Evolutionary conservation across 2,329 filamentous ascomycete genomes (phyloP), one percentile per base, ranked within the genome.

Genomic region (Ciborinia camelliae): DNA sequence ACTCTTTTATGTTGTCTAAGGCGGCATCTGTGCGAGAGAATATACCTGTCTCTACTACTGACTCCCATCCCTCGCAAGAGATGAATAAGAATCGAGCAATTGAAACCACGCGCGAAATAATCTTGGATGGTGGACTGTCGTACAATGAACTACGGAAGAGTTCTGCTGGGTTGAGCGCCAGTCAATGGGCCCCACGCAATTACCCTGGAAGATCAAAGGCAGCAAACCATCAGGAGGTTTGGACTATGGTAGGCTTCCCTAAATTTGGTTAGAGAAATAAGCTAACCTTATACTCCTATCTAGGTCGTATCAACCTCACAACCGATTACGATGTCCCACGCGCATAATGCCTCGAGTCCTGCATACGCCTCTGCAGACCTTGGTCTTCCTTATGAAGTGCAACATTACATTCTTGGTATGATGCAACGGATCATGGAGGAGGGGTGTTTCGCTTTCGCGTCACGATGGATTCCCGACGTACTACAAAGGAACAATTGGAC

Each of bases 311-410:
- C 60, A 55, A 64, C 26, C 35, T 53, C 23, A 30, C 30, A 41
- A 35, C 8, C 61, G 3, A 30, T 18, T 28, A 28, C 28, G 45
- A 58, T 41, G 10, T 15, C 48, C 30, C 41, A 65, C 30, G 32
- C 60, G 37, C 39, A 64, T 4, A 62, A 63, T 20, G 12, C 61
- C 43, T 59, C 62, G 15, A 30, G 1, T 47, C n/a, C 41, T 35
- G 55, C 41, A 47, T 47, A 26, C 28, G 20, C 41, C 23, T 54
- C 57, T 26, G 61, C 62, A 26, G 71, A 74, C 41, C 68, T 73
- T 9, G 71, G 68, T 28, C 70, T 75, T 26, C 73, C 73, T n/a
- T 75, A 75, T 47, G 72, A 75, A 69, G 73, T 75, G 23, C 73
- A 75, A 65, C 73, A 75, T 63, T 74, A 69, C 57, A 73, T 75